Evolutionary conservation across 108 stramenopile genomes (phyloP), one percentile per base, ranked within the genome.

Genomic region (Mediolabrus comicus): DNA sequence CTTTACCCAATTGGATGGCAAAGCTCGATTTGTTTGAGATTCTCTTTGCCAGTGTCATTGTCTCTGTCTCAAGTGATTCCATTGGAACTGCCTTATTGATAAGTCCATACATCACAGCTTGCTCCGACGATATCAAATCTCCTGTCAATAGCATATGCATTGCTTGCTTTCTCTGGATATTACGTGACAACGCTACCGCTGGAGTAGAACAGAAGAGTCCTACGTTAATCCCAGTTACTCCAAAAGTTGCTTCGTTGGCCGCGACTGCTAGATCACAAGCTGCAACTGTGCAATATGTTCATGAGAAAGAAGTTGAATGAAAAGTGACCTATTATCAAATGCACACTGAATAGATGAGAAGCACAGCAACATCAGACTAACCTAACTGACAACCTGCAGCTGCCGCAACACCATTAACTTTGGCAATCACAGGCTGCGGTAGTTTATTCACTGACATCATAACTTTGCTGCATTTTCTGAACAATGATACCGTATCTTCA

Each of bases 81-180:
- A 65, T 54, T 4, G 65, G 43, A 4, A 86, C 76, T 11, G 77
- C 72, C 27, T 65, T 62, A 10, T 80, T 85, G 17, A 89, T 59
- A 25, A 90, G 72, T 0, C 86, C 89, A 62, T 76, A 78, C 29
- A 60, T 17, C 24, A 72, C 39, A 16, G 92, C 92, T 14, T 88
- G 73, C 24, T 74, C 29, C 13, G 92, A 84, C 4, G 83, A 69
- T 31, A 92, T 84, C 8, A 80, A 35, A 4, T 83, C 62, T 11
- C 89, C 92, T 4, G 92, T 92, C 16, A 89, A 51, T 46, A 92
- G 67, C 92, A 92, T 92, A 27, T 87, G 86, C 80, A 92, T 76
- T n/a, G 89, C 86, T 17, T 75, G 82, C 62, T 92, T 92, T 28
- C 55, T 57, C 29, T 62, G 63, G 16, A 92, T 39, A 30, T 60